Percentiles rank a stretch among this genome's conserved stretches.
Conservation (phyloP, 2,329 filamentous ascomycete genomes). For the Aspergillus felis region DNA sequence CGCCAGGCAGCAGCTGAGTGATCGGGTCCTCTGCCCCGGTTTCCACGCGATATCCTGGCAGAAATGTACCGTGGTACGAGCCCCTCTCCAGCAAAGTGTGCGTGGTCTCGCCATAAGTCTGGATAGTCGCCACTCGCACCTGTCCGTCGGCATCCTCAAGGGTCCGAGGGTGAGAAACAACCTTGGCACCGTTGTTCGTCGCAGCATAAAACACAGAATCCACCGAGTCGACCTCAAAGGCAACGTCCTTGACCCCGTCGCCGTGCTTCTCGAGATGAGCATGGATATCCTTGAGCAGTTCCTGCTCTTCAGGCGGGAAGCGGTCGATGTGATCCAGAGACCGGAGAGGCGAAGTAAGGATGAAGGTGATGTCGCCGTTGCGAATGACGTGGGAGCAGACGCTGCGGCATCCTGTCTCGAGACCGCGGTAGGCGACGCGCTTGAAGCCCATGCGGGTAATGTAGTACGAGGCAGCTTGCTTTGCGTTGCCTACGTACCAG, state of each 20-base stretch:
- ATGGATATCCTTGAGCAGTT: constrained; percentile 70
- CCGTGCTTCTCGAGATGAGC: constrained; percentile 81
- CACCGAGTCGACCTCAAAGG: constrained; percentile 90
- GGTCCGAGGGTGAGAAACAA: constrained; percentile 49
- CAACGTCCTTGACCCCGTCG: constrained; percentile 91
- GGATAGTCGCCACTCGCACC: constrained; percentile 73
- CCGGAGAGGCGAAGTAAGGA: constrained; percentile 48
- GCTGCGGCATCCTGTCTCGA: constrained; percentile 80
- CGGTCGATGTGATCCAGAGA: constrained; percentile 61
- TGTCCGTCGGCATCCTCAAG: constrained; percentile 60
- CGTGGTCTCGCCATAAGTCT: constrained; percentile 91
- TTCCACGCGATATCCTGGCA: constrained; percentile 71
- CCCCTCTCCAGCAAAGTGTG: constrained; percentile 80
- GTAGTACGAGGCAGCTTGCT: constrained; percentile 89
- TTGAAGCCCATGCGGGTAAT: constrained; percentile 82
- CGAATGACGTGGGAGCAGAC: constrained; percentile 72
- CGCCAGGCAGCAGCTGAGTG: constrained; percentile 52
- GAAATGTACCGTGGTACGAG: constrained; percentile 69
- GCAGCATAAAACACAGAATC: constrained; percentile 73
- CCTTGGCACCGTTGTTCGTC: constrained; percentile 48
- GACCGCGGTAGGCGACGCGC: constrained; percentile 75
- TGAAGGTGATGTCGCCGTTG: constrained; percentile 42
- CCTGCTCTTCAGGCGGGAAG: constrained; percentile 53
- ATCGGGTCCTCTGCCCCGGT: constrained; percentile 46
- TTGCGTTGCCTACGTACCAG: constrained; percentile 96